Evolutionary conservation across 768 basidiomycete species (phyloP), one percentile per base, ranked within the genome.

Genomic region (Collybia nuda): DNA sequence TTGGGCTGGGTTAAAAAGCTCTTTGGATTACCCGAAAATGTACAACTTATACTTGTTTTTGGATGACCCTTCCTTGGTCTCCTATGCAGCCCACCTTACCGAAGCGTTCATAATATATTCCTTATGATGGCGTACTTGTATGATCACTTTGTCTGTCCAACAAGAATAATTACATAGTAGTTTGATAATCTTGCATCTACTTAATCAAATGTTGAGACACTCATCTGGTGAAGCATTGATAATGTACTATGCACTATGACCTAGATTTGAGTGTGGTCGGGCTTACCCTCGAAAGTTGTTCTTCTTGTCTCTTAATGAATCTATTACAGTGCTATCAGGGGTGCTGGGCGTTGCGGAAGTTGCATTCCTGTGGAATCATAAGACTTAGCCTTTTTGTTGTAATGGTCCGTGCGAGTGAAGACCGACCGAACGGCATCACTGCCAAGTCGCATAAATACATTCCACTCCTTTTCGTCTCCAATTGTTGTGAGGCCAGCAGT

Each of bases 391-490:
- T 37, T 8, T 21, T 23, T 14, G 2, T 47, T 5, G 1, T 18
- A 15, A 44, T 32, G 12, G n/a, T 12, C 26, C 23, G 6, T 50
- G 5, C 24, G 19, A 40, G 39, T 1, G 37, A 38, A 28, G 6
- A 73, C 84, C 52, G 57, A 92, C 91, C 74, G 73, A 28, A 94
- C 81, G 5, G 81, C 75, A 4, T 76, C 73, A 54, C 72, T 81
- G 4, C 76, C 69, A 9, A 93, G 69, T 15, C 93, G 80, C 92
- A 97, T 93, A 67, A 98, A 98, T 6, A 93, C 85, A 68, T 98
- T 98, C 90, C 91, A 95, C 55, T 83, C 74, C 71, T 93, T 94
- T 74, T 98, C 96, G 57, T 98, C 90, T 0, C 81, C 89, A 44
- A 98, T 94, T 0, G 93, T 97, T 11, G 89, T 88, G 63, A 86